Conservation (phyloP, 1,284 basidiomycete genomes). For the Mixia osmundae region DNA sequence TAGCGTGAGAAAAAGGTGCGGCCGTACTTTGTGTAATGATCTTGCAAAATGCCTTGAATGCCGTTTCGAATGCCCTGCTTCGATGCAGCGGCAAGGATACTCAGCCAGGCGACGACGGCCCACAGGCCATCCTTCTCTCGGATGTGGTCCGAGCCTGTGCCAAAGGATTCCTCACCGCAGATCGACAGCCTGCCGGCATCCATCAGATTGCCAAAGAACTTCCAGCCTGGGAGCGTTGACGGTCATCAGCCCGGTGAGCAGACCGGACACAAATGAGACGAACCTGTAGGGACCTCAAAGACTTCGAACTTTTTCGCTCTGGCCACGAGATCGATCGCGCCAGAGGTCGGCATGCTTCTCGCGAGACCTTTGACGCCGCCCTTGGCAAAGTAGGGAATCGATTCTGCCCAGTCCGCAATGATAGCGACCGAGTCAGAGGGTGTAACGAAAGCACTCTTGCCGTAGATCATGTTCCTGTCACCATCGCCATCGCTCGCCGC, state of each 20-base stretch:
- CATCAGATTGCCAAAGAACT: slow-evolving; percentile 99
- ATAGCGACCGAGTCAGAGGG: slow-evolving; percentile 94
- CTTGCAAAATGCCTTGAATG: slow-evolving; percentile 67
- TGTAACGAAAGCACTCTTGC: slow-evolving; percentile 89
- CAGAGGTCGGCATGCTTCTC: slow-evolving; percentile 88
- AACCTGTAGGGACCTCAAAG: slow-evolving; percentile 91
- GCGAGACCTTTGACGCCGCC: slow-evolving; percentile 84
- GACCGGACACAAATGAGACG: slow-evolving; percentile 15
- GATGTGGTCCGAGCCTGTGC: slow-evolving; percentile 98
- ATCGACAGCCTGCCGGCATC: slow-evolving; percentile 91
- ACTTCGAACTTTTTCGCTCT: slow-evolving; percentile 78
- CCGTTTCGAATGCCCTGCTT: slow-evolving; percentile 46
- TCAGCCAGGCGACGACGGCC: slow-evolving; percentile 93
- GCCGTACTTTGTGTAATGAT: slow-evolving; percentile 78
- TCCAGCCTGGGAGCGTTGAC: slow-evolving; percentile 47
- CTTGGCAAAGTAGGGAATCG: slow-evolving; percentile 87
- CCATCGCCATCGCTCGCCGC: slow-evolving; percentile 95
- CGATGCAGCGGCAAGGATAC: slow-evolving; percentile 85
- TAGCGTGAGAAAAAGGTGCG: slow-evolving; percentile 96
- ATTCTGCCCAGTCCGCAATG: slow-evolving; percentile 85
- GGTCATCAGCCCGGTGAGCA: neutral
- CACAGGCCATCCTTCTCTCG: slow-evolving; percentile 97
- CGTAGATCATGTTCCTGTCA: slow-evolving; percentile 99
- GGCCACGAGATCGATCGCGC: slow-evolving; percentile 89
- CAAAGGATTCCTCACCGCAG: slow-evolving; percentile 96